These are phyloP conservation scores for Schizophyllum amplum DNA, from an alignment of 1,284 basidiomycete genomes.

Conservation along the genomic window DNA sequence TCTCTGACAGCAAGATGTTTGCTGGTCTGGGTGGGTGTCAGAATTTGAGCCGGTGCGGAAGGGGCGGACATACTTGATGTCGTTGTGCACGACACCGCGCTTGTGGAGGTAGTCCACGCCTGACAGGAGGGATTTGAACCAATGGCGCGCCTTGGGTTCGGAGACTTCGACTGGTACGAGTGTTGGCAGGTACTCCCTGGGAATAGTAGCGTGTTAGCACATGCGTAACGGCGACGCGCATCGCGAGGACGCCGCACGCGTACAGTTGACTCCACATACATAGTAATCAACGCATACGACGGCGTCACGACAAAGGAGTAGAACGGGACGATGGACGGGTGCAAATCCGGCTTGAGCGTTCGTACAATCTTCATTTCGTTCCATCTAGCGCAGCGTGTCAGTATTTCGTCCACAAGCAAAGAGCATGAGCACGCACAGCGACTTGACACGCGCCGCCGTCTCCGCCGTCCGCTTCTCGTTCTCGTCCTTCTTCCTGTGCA, in stretches of 20 bases:
- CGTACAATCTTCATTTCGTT: conserved; percentile 93
- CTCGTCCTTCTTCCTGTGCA: conserved; percentile 65
- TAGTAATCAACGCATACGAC: conserved; percentile 78
- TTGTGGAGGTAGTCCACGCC: conserved; percentile 84
- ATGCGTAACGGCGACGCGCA: conserved; percentile 9
- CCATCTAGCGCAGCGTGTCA: conserved; percentile 52
- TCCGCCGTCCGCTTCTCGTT: conserved; percentile 38
- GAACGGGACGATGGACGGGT: conserved; percentile 87
- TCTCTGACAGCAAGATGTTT: conserved; percentile 74
- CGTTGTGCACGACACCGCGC: conserved; percentile 87
- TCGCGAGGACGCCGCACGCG: no score
- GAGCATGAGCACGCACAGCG: conserved; percentile 48
- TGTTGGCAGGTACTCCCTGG: conserved; percentile 67
- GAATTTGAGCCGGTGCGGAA: not conserved
- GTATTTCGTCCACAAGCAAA: conserved; percentile 3
- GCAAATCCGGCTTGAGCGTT: conserved; percentile 71
- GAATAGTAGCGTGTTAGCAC: conserved; percentile 9
- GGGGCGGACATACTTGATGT: conserved; percentile 70
- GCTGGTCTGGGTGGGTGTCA: conserved; percentile 68
- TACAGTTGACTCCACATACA: conserved; percentile 54
- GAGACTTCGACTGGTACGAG: conserved; percentile 79
- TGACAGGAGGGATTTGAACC: conserved; percentile 82
- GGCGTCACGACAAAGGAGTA: conserved; percentile 91
- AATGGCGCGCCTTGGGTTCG: conserved; percentile 68
- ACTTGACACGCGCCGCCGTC: conserved; percentile 79